These are phyloP conservation scores for Fusarium nisikadoi DNA, from an alignment of 2,329 filamentous ascomycete species.

Conservation along the genomic window DNA sequence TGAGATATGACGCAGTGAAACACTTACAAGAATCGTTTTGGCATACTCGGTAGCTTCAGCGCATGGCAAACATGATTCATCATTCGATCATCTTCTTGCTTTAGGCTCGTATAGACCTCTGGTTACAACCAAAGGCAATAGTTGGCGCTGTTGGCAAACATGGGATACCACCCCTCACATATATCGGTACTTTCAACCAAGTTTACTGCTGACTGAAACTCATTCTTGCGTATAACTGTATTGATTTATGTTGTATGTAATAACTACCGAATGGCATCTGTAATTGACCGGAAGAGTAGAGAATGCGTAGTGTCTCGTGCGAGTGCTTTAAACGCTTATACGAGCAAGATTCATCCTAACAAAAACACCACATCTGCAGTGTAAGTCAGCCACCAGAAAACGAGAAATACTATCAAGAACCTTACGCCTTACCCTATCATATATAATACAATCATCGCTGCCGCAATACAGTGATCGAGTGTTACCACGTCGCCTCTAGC, in stretches of 20 bases:
- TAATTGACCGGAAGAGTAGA: not conserved
- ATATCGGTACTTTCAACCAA: not conserved
- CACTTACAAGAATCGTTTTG: not conserved
- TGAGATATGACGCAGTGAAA: slow-evolving; percentile 7
- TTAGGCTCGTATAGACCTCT: not conserved
- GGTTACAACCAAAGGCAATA: not conserved
- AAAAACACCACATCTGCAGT: not conserved
- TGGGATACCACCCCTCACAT: not conserved
- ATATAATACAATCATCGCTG: not conserved
- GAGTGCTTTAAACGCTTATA: not conserved
- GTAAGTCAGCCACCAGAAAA: not conserved
- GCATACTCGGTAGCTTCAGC: not conserved
- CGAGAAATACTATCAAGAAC: no score
- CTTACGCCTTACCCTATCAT: not conserved
- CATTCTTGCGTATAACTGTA: not conserved
- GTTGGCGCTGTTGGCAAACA: not conserved
- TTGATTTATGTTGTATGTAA: no score
- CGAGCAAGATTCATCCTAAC: not conserved
- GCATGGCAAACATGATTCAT: not conserved
- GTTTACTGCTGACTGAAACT: not conserved
- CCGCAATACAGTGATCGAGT: not conserved
- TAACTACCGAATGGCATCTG: not conserved
- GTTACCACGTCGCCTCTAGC: not conserved
- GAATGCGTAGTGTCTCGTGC: no score
- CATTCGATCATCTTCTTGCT: not conserved